Base-by-base conservation (phyloP, 805 yeast species). In the Saturnispora hagleri region DNA sequence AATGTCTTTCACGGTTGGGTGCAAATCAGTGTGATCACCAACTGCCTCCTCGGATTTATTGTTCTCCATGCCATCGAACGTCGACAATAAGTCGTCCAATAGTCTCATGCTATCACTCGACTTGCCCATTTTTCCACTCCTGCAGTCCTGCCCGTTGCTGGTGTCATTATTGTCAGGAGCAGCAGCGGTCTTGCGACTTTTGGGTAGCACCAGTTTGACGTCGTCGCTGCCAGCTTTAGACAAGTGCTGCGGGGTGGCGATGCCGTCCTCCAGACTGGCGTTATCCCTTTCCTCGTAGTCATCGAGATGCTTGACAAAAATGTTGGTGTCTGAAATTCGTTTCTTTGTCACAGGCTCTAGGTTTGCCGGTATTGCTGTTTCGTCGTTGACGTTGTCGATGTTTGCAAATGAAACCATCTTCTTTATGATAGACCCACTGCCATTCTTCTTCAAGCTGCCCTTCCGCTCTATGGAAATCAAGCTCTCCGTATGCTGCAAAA, bases 1-100 rank as follows among this genome's bases (percentile, higher is more conserved):
- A 62, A 81, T 69, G 22, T 73, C 74, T 46, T 73, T 75, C 7
- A 82, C 77, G 4, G 69, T 64, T 3, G 79, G 77, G 57, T 75
- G 79, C 28, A 70, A 45, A 15, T 51, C 51, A 3, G 12, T 22
- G 9, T 18, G 24, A 15, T 13, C 18, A 5, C 34, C 31, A 24
- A n/a, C 43, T 2, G 5, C 38, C 24, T 38, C 42, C 13, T 38
- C 42, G 3, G 22, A 18, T 18, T 38, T 20, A 18, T 38, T 38
- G 5, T 28, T 24, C 18, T 44, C 46, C 28, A 53, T 53, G 18
- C 53, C 58, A 4, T 56, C 55, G 26, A 52, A 56, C 24, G 43
- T 51, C 17, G 51, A 53, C n/a, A 67, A 60, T 42, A 67, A 40
- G 27, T 64, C 68, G 51, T 68, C 71, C 6, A 68, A 57, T 64